Base-by-base conservation (phyloP, 129 eudicot species). In the Solidago caesia region DNA sequence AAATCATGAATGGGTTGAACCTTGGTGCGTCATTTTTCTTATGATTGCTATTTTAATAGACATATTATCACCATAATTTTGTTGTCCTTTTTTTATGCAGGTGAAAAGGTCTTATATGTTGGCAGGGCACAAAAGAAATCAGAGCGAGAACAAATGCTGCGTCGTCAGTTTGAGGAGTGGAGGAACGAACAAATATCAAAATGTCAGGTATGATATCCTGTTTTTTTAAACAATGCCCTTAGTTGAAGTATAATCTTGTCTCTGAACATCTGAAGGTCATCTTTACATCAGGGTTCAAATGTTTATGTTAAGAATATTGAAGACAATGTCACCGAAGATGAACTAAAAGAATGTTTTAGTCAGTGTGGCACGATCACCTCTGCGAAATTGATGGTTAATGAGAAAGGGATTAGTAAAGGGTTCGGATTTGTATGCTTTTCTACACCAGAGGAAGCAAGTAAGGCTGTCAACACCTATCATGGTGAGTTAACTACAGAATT, bases 381-480 rank as follows among this genome's bases (percentile, higher is more conserved):
- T 8, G 90, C 89, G 7, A 86, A 84, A 63, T 70, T 88, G 53
- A 93, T 93, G 98, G 64, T 84, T 61, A 88, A 90, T 76, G 96
- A 88, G 16, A 88, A 85, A 73, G 96, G 96, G 69, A 16, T 83
- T 3, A 93, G 96, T 81, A 93, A 81, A 52, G 98, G 98, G 7
- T 93, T 88, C 74, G 98, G 96, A 63, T 90, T 93, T 88, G 96
- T 93, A 26, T 88, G 96, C 85, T 93, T 88, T 86, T 86, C 96
- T 62, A 73, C 87, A 7, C 86, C 91, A 8, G 92, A 86, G 58
- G 98, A 90, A 75, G 98, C 98, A 48, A 75, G 6, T 63, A 88
- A 80, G 68, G 97, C 97, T 79, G 88, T 88, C 26, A 83, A 70
- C 67, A 81, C 83, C 68, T 87, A 83, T 57, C 91, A 90, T 64